Conservation (phyloP, 371 early-diverging fungal species). For the Mucor saturninus region DNA sequence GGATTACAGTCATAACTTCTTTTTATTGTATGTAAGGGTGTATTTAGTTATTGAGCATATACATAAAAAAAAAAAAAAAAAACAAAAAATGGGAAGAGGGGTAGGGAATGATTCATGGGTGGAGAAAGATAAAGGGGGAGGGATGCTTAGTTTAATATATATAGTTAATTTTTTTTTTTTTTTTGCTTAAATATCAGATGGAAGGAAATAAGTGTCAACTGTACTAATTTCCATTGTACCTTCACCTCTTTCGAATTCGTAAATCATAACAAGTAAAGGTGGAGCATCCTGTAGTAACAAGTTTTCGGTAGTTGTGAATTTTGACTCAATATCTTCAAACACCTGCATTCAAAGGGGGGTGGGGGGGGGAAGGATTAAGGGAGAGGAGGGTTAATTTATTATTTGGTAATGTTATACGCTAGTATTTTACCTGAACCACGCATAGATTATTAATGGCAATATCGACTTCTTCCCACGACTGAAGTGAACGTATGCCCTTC, state of each 20-base stretch:
- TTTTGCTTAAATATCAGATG: background rate
- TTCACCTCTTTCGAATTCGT: conserved; percentile 59
- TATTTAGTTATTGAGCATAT: background rate
- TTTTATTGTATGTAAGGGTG: too few relatives aligned
- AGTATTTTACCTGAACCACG: conserved; percentile 50
- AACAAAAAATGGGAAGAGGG: background rate
- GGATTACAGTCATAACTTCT: too few relatives aligned
- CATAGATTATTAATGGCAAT: conserved; percentile 58
- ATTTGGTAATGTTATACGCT: background rate
- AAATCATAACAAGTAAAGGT: conserved; percentile 53
- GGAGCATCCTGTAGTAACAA: conserved; percentile 4
- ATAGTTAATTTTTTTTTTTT: background rate
- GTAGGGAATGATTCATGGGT: background rate
- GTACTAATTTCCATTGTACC: conserved; percentile 45
- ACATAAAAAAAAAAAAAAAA: background rate
- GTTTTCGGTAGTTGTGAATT: conserved; percentile 11
- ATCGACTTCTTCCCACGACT: conserved; percentile 59
- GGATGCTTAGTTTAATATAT: background rate
- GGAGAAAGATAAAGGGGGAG: background rate
- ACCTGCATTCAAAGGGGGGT: conserved; percentile 29
- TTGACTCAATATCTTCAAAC: conserved; percentile 58
- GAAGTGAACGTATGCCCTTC: conserved; percentile 52
- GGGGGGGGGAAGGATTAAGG: background rate
- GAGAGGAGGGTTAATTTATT: background rate
- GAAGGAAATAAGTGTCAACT: conserved; percentile 10